Evolutionary conservation across 2,329 filamentous ascomycete species (phyloP), one percentile per base, ranked within the genome.

Genomic region (Phyllosticta citriasiana): DNA sequence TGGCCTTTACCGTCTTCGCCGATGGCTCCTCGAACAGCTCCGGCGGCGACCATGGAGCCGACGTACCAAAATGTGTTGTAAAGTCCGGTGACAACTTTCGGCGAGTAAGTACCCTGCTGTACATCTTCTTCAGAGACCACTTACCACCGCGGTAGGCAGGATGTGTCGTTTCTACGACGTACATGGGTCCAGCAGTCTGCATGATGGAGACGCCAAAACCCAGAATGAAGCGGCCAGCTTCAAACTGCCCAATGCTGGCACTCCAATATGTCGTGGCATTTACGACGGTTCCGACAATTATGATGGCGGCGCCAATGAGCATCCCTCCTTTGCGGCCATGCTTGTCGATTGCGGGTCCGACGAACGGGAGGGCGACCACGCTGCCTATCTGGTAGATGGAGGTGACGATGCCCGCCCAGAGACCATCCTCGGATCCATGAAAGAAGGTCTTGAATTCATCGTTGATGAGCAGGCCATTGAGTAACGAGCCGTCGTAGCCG

Each of bases 161-260:
- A 66, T 87, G 85, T 1, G 83, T 79, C 60, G 85, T 77, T 69
- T 88, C 85, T 53, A 84, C 81, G 12, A 82, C 81, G 67, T 86
- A 87, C 19, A 83, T 80, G 1, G 85, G 85, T 1, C 81, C 84
- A 4, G 84, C 83, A 2, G 82, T 79, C 5, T 80, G 79, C 3
- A 81, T 80, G 63, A 88, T 83, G 2, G 80, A 78, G 51, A 84
- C 83, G 47, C 84, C 85, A 63, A 86, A 85, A 57, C 84, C 84
- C 3, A 86, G 78, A 24, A 86, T 70, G 72, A 86, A 85, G 30
- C 83, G 79, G 22, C 83, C 83, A 54, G 78, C 81, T 70, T 86
- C 81, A 70, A 86, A 85, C 63, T 80, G 78, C 12, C 72, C 74
- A 2, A 78, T 74, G 53, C 74, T 74, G 2, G 64, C 63, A 26